A percentile compares a stretch with the other conserved stretches of the same genome.
These are phyloP conservation scores for Solanum aculeatissimum DNA, from an alignment of 305 asterid genomes.

Conservation along the genomic window DNA sequence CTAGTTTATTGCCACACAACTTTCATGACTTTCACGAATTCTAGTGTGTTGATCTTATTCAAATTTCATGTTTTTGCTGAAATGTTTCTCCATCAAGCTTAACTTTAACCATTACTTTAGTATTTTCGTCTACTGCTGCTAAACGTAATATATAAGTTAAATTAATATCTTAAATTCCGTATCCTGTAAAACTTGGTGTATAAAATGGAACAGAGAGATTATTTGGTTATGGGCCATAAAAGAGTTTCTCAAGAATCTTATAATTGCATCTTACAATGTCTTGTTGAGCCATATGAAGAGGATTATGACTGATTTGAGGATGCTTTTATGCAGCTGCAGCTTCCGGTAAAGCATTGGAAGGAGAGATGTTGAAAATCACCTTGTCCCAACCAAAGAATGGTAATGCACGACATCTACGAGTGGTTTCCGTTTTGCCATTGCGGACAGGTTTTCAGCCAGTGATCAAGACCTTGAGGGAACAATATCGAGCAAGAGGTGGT, in stretches of 20 bases:
- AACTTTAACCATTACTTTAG: neutral
- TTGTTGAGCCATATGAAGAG: neutral
- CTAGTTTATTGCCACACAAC: neutral
- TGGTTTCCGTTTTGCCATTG: slow-evolving; percentile 60
- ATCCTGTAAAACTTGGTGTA: neutral
- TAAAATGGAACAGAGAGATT: neutral
- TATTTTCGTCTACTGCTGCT: neutral
- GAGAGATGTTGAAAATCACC: slow-evolving; percentile 66
- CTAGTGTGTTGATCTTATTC: neutral
- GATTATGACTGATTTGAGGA: neutral
- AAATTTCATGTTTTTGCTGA: neutral
- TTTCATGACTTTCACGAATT: neutral
- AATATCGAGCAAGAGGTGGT: slow-evolving; percentile 28
- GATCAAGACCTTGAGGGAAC: slow-evolving; percentile 48
- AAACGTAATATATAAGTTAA: neutral
- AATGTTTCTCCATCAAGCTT: neutral
- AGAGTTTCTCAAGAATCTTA: neutral
- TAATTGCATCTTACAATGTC: neutral
- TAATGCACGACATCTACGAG: slow-evolving; percentile 74
- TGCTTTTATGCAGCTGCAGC: slow-evolving; percentile 26
- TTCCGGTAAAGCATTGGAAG: slow-evolving; percentile 57
- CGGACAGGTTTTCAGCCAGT: slow-evolving; percentile 57
- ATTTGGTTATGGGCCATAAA: neutral
- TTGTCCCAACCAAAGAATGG: slow-evolving; percentile 75
- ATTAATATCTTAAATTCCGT: neutral